Percentiles rank a stretch among this genome's conserved stretches.
phyloP scores from a whole-genome alignment of 768 basidiomycete genomes.

The Serendipita sp. region DNA sequence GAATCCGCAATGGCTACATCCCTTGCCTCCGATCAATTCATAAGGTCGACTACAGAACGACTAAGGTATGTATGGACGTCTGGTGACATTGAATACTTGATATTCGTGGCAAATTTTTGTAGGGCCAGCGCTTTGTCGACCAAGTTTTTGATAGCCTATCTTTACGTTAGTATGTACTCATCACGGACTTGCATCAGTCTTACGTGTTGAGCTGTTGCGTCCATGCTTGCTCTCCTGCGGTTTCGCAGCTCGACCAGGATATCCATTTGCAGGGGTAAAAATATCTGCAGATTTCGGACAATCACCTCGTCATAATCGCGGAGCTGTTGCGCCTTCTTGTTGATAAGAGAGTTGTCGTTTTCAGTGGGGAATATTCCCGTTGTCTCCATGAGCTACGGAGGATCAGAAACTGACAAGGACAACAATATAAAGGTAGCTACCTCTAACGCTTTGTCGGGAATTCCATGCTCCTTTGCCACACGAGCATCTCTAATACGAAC shows the following conservation, averaged over 20 bases:
- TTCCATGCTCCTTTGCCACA: conserved; percentile 52
- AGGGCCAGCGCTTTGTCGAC: conserved; percentile 70
- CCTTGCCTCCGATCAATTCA: background rate
- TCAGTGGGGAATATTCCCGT: conserved; percentile 76
- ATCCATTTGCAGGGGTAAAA: conserved; percentile 86
- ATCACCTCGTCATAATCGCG: conserved; percentile 68
- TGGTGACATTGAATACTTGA: conserved; percentile 78
- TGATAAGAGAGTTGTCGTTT: conserved; percentile 71
- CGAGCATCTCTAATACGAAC: conserved; percentile 70
- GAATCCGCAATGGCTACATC: no score
- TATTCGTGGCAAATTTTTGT: conserved; percentile 75
- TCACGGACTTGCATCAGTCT: conserved; percentile 15
- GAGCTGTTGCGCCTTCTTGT: conserved; percentile 76
- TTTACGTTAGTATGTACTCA: conserved; percentile 11
- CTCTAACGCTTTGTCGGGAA: conserved; percentile 65
- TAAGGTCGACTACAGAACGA: conserved; percentile 55
- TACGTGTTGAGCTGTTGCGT: conserved; percentile 64
- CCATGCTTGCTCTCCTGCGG: conserved; percentile 68
- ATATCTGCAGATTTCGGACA: conserved; percentile 76
- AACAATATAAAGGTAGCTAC: conserved; percentile 28
- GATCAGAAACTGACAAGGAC: background rate
- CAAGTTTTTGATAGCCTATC: conserved; percentile 45
- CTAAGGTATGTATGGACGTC: conserved; percentile 84
- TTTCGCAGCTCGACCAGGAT: conserved; percentile 49
- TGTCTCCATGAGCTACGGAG: conserved; percentile 63